Base-by-base conservation (phyloP, 2,329 filamentous ascomycete species). In the Bipolaris zeicola region DNA sequence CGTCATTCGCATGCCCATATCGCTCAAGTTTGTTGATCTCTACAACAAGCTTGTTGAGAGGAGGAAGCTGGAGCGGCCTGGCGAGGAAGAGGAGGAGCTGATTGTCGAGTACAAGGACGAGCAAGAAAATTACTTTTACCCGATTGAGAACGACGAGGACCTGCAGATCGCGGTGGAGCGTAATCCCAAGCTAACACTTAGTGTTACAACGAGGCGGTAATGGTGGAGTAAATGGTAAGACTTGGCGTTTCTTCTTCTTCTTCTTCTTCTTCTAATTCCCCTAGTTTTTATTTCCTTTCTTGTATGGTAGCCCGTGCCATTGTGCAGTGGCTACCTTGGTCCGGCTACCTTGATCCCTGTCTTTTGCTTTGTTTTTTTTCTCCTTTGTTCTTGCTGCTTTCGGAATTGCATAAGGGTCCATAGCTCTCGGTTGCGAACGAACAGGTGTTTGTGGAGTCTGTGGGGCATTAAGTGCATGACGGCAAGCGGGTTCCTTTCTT, bases 21-120 rank as follows among this genome's bases (percentile, higher is more conserved):
- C 96, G 52, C 92, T 96, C 67, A 84, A 84, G 51, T 95, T 89
- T 75, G 81, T 85, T 50, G 89, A 92, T 59, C 83, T 99, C 7
- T 89, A 89, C 66, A 89, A 92, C 64, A 96, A 95, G 77, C 87
- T 98, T 57, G 85, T 87, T 47, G 92, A 97, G 66, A 85, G 95
- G 42, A 83, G 96, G 63, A 92, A 92, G 79, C 84, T 96, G 42
- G 80, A 82, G 59, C 77, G 76, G 49, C 74, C 75, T 6, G 69
- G 67, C 6, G 69, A 76, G 48, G 81, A 81, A 11, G 81, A 85
- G 8, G 87, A 91, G n/a, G 85, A 89, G 20, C 83, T 97, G 26
- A 83, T 89, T 60, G 84, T 97, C 22, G 91, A 88, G 65, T 97
- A 96, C 80, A 89, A 91, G 74, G 93, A 97, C 64, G 93, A 97